Conservation (phyloP, 805 yeast species). For the Cyberlindnera sargentensis region DNA sequence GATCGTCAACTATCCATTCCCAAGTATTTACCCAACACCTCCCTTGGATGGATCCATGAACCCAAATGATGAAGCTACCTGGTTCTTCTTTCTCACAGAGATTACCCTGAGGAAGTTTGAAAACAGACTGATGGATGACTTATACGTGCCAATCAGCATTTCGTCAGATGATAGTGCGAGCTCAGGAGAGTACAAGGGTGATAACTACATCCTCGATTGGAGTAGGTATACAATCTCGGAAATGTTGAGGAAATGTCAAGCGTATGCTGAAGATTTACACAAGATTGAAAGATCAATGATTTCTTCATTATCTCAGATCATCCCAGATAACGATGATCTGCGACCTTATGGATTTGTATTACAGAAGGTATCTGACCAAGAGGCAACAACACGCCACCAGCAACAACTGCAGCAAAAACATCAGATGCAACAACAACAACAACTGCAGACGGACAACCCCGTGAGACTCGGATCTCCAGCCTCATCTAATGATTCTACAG, state of each 20-base stretch:
- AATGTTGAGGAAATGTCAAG: conserved; percentile 4
- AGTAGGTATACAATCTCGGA: conserved; percentile 9
- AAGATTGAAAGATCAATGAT: conserved; percentile 17
- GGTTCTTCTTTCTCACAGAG: conserved; percentile 22
- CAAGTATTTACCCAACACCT: conserved; percentile 17
- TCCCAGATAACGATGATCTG: conserved; percentile 11
- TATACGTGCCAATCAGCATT: conserved; percentile 13
- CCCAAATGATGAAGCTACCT: conserved; percentile 16
- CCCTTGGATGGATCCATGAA: conserved; percentile 15
- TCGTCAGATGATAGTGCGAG: conserved; percentile 2
- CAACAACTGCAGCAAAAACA: conserved; percentile 8
- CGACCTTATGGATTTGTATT: conserved; percentile 19
- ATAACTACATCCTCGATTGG: conserved; percentile 15
- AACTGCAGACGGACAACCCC: background rate
- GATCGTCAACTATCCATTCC: conserved; percentile 20
- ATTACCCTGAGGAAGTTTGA: conserved; percentile 20
- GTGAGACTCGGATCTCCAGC: background rate
- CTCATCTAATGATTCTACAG: background rate
- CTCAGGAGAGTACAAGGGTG: conserved; percentile 10
- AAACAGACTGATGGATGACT: conserved; percentile 19
- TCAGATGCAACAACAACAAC: conserved; percentile 8
- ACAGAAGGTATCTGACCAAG: background rate
- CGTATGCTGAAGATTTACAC: conserved; percentile 13
- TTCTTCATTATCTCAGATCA: conserved; percentile 9
- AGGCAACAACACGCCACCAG: background rate